Evolutionary conservation across 805 yeast genomes (phyloP), one percentile per base, ranked within the genome.

Genomic region (Saturnispora mendoncae): DNA sequence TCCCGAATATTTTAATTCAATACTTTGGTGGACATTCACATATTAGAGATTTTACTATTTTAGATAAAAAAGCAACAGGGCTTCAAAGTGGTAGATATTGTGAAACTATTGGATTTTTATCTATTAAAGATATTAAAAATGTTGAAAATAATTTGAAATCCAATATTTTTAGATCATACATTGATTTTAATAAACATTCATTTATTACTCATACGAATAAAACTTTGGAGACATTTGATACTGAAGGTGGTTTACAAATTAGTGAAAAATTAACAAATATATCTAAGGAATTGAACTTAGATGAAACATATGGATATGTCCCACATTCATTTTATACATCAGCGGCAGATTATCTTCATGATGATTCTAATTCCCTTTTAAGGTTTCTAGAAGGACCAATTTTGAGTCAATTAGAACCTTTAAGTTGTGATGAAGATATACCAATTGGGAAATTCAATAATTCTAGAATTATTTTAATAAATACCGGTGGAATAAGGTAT

Each of bases 11-110:
- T 0, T 65, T 77, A 0, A 82, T 90, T 40, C 95, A 86, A 57
- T 84, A 82, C 51, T 80, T 90, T 60, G 97, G 97, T 1, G 97
- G 97, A 1, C 97, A 90, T 61, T 78, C 94, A 23, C 97, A 90
- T 56, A 77, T 90, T 13, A 68, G 97, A 46, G 97, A 90, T 59
- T 90, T 81, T 58, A 71, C 75, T 6, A 64, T 74, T 3, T 66
- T 78, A 38, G 97, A 90, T 54, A 62, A 66, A 2, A 64, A 62
- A 37, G 72, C 88, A 19, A 76, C 84, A 0, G 96, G 80, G 0
- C 60, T 90, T n/a, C 95, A 90, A 62, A 84, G 95, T 56, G 97
- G 97, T 0, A 67, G 96, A 38, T 90, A 84, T 56, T 76, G 94
- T 54, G 97, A 90, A 57, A 90, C 97, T 0, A 72, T 84, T n/a